Evolutionary conservation across 176 grass and related monocot species (phyloP).

Genomic region (Poa pratensis): DNA sequence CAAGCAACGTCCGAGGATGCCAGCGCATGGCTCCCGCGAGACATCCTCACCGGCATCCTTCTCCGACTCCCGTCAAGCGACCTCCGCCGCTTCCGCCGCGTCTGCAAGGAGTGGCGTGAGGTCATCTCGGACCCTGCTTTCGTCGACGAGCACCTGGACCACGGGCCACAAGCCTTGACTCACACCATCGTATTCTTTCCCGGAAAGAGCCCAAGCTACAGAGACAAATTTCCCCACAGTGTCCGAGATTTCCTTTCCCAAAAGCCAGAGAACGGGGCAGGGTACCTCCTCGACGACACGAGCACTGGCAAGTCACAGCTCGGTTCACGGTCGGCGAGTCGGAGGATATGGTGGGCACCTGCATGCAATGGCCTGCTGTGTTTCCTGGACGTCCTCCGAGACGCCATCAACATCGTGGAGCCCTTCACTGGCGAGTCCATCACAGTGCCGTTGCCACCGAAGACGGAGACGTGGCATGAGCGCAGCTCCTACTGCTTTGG

Average conservation of each 20-base stretch:
- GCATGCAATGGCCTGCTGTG: not conserved
- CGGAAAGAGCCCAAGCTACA: too few species aligned
- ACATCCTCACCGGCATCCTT: not conserved
- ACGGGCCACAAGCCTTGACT: not conserved
- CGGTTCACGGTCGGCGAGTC: not conserved
- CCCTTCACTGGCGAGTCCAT: not conserved
- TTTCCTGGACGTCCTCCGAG: not conserved
- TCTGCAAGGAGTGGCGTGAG: not conserved
- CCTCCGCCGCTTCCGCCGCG: not conserved
- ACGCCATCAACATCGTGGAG: not conserved
- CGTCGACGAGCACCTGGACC: not conserved
- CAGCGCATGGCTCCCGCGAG: too few species aligned
- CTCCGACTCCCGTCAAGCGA: not conserved
- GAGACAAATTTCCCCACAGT: too few species aligned
- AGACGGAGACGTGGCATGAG: too few species aligned
- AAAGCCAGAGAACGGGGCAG: not conserved
- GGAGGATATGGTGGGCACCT: not conserved
- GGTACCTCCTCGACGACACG: constrained; percentile 14
- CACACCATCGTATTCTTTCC: not conserved
- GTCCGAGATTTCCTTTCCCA: too few species aligned
- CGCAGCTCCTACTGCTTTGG: too few species aligned
- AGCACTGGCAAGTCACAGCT: not conserved
- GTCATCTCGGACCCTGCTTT: not conserved
- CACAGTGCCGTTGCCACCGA: too few species aligned
- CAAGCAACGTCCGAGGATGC: too few species aligned